Evolutionary conservation across 352 stramenopile genomes (phyloP), one percentile per base, ranked within the genome.

Genomic region (Globisporangium uncinulatum): DNA sequence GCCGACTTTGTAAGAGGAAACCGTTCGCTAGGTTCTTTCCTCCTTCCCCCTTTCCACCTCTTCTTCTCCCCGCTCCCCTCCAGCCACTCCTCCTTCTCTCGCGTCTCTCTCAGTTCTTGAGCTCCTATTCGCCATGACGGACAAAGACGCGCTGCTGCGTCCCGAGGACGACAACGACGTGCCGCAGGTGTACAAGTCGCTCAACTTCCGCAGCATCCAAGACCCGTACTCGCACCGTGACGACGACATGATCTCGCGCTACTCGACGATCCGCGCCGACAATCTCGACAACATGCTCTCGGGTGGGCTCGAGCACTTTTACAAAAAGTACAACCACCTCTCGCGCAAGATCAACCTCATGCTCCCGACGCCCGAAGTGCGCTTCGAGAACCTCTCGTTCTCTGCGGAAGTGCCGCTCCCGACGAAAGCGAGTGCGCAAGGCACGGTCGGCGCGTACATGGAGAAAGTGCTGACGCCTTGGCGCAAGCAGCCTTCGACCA

Each of bases 171-270:
- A 55, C 6, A 68, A 76, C 36, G 63, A 77, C 36, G 71, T 91
- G 43, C 80, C 80, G 10, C 56, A 73, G 14, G 76, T 86, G 34
- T 91, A 89, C 67, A 70, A 69, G 1, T 88, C 77, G 59, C 70
- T 87, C 60, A 79, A 92, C 68, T 89, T 89, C 59, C 69, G 71
- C 53, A 85, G 70, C 56, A 73, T 89, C 37, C 82, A 92, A 57
- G 79, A 89, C 63, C 67, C 76, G 56, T 91, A 92, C 67, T 80
- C 73, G 63, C 70, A 73, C 53, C 63, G 62, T 34, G 60, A 76
- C 31, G 70, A 74, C 17, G 70, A 80, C 54, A 71, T 82, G 57
- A 65, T 62, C n/a, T 74, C 61, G 31, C 67, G 68, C 37, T 87
- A 87, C 62, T 71, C 56, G 51, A 87, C 81, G 34, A 65, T 91